A percentile compares a stretch with the other conserved stretches of the same genome.
Conservation (phyloP, 371 early-diverging fungal species). For the Mortierella sp. region DNA sequence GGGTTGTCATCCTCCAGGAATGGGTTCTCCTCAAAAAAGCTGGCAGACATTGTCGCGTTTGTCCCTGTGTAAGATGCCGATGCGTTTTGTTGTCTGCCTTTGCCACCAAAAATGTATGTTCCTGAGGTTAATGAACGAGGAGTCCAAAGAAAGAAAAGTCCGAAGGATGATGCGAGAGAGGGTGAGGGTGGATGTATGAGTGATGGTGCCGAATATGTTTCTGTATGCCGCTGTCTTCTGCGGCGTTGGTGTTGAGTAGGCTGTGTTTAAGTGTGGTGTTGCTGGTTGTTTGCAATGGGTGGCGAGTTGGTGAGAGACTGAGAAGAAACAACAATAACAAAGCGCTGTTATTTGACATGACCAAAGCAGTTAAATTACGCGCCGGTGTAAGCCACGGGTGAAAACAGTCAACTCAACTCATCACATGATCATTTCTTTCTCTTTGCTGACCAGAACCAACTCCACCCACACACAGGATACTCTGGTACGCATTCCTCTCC, state of each 20-base stretch:
- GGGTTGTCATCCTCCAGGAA: constrained; percentile 33
- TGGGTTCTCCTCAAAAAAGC: neutral
- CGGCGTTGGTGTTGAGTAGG: neutral
- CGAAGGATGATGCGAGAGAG: neutral
- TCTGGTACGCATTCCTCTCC: too few species aligned
- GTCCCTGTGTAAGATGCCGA: neutral
- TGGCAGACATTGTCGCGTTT: neutral
- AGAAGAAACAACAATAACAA: constrained; percentile 1
- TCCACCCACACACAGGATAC: too few species aligned
- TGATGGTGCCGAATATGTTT: neutral
- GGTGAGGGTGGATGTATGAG: neutral
- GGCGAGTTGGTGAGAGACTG: neutral
- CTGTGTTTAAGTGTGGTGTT: neutral
- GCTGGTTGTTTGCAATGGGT: neutral
- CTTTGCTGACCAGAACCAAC: neutral
- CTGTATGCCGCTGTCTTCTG: too few species aligned
- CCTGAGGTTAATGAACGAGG: neutral
- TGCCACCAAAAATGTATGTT: constrained; percentile 12
- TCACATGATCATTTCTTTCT: neutral
- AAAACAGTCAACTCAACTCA: neutral
- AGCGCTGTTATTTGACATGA: neutral
- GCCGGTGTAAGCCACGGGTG: constrained; percentile 2
- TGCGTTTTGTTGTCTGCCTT: neutral
- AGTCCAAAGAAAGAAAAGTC: neutral
- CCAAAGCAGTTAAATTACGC: neutral